Evolutionary conservation across 345 rosid species (phyloP), one percentile per base, ranked within the genome.

Genomic region (Camelina hispida): DNA sequence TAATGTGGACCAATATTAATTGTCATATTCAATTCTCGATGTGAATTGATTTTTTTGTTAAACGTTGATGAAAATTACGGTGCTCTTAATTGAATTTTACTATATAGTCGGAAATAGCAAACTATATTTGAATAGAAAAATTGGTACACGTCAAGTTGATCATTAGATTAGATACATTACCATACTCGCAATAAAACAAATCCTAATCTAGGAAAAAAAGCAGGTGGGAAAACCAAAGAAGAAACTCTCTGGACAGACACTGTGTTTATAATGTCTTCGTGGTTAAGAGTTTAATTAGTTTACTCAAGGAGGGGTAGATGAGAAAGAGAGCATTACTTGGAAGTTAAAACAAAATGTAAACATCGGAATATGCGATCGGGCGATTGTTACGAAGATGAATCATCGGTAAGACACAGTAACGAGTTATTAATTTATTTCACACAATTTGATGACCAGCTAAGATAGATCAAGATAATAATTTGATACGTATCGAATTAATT

Each of bases 341-440:
- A 25, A 25, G 30, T 28, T 28, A 10, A 38, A 69, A 69, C 14
- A 42, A 56, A 42, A 57, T 43, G 55, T 44, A 17, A 20, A 55
- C 20, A 37, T 38, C 13, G 73, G 46, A 51, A 60, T 42, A 63
- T 67, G 68, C 54, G 54, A 28, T 18, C 5, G 15, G 79, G 58
- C 79, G 79, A 76, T 44, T n/a, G 17, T 30, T 68, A 75, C 74
- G 64, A 76, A 76, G 69, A 76, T 68, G 47, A 32, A 44, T 75
- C 10, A 57, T 40, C 18, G 15, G 47, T 43, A 43, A 43, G 16
- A 2, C 63, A 75, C 50, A 75, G 55, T 58, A 75, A 23, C 50
- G 37, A 30, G 47, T 47, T 66, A 54, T 38, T 38, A 51, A 72
- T 54, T 32, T 52, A 34, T 43, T 53, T 65, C 66, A 56, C 71